Percentiles rank a stretch among this genome's conserved stretches.
phyloP scores from a whole-genome alignment of 495 filamentous ascomycete genomes.

The Lophium mytilinum region DNA sequence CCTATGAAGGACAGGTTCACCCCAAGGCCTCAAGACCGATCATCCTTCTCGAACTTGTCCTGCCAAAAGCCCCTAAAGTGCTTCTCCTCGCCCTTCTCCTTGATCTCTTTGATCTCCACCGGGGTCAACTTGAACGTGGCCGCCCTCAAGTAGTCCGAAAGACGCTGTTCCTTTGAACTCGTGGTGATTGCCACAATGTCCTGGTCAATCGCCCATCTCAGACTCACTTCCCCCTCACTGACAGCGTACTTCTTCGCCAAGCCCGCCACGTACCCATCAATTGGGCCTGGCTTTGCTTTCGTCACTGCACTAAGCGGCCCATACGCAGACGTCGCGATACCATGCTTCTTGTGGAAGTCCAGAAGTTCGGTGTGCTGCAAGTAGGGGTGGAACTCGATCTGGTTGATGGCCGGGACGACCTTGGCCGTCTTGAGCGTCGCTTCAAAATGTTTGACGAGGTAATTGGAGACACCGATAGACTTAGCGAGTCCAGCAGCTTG shows the following conservation, averaged over 20 bases:
- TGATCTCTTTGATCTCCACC: slow-evolving; percentile 60
- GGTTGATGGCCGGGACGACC: slow-evolving; percentile 63
- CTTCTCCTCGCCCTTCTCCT: slow-evolving; percentile 51
- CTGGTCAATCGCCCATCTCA: slow-evolving; percentile 77
- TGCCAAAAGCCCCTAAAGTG: slow-evolving; percentile 64
- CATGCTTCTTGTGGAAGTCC: slow-evolving; percentile 53
- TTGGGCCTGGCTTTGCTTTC: slow-evolving; percentile 58
- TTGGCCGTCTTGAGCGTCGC: slow-evolving; percentile 57
- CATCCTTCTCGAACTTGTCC: slow-evolving; percentile 50
- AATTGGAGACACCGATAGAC: slow-evolving; percentile 83
- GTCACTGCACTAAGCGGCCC: slow-evolving; percentile 57
- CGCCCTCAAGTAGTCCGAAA: slow-evolving; percentile 55
- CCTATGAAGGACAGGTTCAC: too few species aligned
- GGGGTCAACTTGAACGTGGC: slow-evolving; percentile 66
- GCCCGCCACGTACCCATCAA: slow-evolving; percentile 50
- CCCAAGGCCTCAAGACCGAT: slow-evolving; percentile 44
- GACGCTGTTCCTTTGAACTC: slow-evolving; percentile 57
- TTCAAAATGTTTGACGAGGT: slow-evolving; percentile 58
- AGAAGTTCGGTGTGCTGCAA: slow-evolving; percentile 67
- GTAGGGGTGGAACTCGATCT: slow-evolving; percentile 86
- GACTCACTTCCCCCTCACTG: slow-evolving; percentile 53
- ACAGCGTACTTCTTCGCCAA: slow-evolving; percentile 76
- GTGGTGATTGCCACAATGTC: slow-evolving; percentile 73
- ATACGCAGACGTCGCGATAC: slow-evolving; percentile 66
- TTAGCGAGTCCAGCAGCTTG: slow-evolving; percentile 60